phyloP scores from a whole-genome alignment of 805 yeast genomes.

The Wickerhamia fluorescens region DNA sequence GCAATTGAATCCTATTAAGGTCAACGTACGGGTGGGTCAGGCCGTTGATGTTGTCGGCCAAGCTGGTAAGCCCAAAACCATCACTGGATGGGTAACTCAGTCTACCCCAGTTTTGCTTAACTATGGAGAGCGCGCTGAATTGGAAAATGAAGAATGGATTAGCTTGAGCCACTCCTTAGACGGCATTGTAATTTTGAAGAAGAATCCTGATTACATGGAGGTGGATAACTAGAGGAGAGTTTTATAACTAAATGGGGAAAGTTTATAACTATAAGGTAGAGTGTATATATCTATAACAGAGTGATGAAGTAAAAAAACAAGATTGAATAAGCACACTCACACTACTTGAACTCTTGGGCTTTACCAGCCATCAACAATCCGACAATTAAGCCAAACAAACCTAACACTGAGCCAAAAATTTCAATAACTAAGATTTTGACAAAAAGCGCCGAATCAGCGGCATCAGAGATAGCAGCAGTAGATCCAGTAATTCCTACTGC shows the following conservation, averaged over 20 bases:
- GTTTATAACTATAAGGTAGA: not conserved
- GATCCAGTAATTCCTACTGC: slow-evolving; percentile 98
- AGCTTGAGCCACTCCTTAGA: slow-evolving; percentile 77
- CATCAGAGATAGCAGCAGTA: slow-evolving; percentile 97
- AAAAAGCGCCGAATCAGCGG: slow-evolving; percentile 91
- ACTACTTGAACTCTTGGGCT: slow-evolving; percentile 75
- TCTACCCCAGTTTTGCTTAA: slow-evolving; percentile 93
- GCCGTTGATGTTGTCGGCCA: slow-evolving; percentile 99
- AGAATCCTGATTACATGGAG: slow-evolving; percentile 79
- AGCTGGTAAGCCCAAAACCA: slow-evolving; percentile 98
- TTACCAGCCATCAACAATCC: slow-evolving; percentile 96
- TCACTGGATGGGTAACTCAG: slow-evolving; percentile 99
- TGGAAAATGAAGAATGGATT: slow-evolving; percentile 83
- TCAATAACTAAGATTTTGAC: slow-evolving; percentile 95
- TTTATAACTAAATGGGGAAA: slow-evolving; percentile 1
- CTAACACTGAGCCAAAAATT: slow-evolving; percentile 94
- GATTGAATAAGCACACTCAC: not conserved
- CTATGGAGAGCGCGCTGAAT: slow-evolving; percentile 93
- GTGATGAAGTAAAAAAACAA: not conserved
- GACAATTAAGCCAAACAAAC: slow-evolving; percentile 92
- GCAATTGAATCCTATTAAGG: slow-evolving; percentile 83
- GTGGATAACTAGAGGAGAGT: slow-evolving; percentile 31
- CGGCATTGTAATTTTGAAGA: slow-evolving; percentile 87
- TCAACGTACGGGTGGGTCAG: slow-evolving; percentile 96
- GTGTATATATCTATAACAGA: too few relatives aligned